Conservation (phyloP, 371 early-diverging fungal genomes). For the Mucor indicus region DNA sequence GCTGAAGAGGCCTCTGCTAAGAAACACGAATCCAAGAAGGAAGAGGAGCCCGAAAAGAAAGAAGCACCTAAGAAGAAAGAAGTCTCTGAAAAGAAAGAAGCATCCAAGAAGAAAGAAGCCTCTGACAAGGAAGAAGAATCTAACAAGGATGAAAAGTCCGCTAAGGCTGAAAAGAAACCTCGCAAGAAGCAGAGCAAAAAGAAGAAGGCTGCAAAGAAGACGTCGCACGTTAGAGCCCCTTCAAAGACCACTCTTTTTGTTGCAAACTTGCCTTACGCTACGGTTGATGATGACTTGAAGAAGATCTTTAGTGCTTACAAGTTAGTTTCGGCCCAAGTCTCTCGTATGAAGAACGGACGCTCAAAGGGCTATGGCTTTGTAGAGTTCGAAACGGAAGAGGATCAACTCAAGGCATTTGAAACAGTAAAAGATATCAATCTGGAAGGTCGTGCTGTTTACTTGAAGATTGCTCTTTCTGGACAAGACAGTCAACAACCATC, state of each 20-base stretch:
- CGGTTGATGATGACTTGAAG: conserved; percentile 73
- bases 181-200: conserved; percentile 9
- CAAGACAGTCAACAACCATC: too few relatives aligned
- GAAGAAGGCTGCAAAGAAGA: conserved; percentile 1
- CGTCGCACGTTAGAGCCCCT: conserved; percentile 47
- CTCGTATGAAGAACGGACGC: conserved; percentile 56
- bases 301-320: conserved; percentile 70
- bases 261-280: conserved; percentile 88
- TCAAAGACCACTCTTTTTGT: conserved; percentile 87
- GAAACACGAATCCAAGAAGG: too few relatives aligned
- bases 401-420: conserved; percentile 76
- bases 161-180: too few relatives aligned
- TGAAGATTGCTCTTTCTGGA: conserved; percentile 74
- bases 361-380: conserved; percentile 94
- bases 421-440: conserved; percentile 57
- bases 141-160: too few relatives aligned
- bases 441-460: conserved; percentile 67
- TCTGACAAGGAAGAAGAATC: too few relatives aligned
- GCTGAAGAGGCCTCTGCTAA: too few relatives aligned
- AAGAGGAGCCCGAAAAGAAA: too few relatives aligned
- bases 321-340: conserved; percentile 75
- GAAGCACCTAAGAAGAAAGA: too few relatives aligned
- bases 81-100: background rate
- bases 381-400: conserved; percentile 71
- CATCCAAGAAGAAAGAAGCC: conserved; percentile 28